Evolutionary conservation across 148 eudicot species (phyloP).

Genomic region (Vaccinium darrowii): DNA sequence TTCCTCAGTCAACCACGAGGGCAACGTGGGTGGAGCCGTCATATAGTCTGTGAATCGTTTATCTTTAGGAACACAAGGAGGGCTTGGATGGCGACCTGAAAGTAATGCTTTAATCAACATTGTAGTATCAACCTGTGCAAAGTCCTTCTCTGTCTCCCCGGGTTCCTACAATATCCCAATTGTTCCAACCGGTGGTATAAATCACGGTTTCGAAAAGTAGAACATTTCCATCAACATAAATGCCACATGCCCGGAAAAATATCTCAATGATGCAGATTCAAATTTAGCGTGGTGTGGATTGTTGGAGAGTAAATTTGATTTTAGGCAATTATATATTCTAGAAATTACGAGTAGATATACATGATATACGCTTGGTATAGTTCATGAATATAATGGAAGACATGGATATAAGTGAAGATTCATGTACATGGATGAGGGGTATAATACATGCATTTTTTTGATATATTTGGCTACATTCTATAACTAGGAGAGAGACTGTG

Average conservation of each 20-base stretch:
- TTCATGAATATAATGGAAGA: not conserved
- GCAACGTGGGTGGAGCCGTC: conserved; percentile 21
- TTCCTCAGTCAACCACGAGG: conserved; percentile 60
- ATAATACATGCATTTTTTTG: not conserved
- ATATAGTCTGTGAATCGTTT: conserved; percentile 11
- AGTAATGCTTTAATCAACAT: conserved; percentile 31
- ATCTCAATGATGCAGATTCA: not conserved
- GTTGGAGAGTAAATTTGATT: not conserved
- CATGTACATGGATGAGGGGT: not conserved
- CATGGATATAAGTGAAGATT: not conserved
- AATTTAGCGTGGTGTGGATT: not conserved
- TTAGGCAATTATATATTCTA: not conserved
- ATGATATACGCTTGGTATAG: not conserved
- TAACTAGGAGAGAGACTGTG: not conserved
- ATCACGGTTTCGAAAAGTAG: not conserved
- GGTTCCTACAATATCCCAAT: conserved; percentile 34
- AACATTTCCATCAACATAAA: not conserved
- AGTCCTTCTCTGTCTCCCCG: conserved; percentile 44
- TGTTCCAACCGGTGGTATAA: not conserved
- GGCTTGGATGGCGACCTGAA: conserved; percentile 25
- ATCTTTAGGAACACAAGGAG: conserved; percentile 43
- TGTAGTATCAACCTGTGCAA: conserved; percentile 32
- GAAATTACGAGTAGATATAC: not conserved
- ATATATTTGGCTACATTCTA: not conserved
- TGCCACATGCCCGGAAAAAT: not conserved